Evolutionary conservation across 257 asterid species (phyloP).

Genomic region (Linderniella brevidens): DNA sequence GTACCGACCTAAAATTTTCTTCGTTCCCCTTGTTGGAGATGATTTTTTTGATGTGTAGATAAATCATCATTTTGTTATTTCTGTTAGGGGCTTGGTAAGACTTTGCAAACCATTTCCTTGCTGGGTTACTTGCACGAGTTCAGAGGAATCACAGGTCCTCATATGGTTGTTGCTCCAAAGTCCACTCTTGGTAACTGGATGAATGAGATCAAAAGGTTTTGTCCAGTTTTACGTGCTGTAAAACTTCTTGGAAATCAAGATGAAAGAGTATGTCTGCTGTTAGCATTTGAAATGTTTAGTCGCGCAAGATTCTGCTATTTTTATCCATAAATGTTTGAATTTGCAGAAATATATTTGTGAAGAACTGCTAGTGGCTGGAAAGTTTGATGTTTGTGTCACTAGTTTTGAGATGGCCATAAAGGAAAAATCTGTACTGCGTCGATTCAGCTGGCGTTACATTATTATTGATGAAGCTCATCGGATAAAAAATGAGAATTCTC

Average conservation of each 20-base stretch:
- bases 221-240: slow-evolving; percentile 84
- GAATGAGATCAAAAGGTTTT: slow-evolving; percentile 94
- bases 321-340: slow-evolving; percentile 7
- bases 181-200: slow-evolving; percentile 99
- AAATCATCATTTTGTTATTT: slow-evolving; percentile 8
- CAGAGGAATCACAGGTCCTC: slow-evolving; percentile 97
- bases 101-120: slow-evolving; percentile 94
- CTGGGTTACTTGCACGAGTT: slow-evolving; percentile 85
- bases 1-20: slow-evolving; percentile 17
- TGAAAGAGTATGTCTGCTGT: slow-evolving; percentile 55
- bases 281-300: not conserved
- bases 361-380: slow-evolving; percentile 90
- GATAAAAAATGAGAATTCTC: slow-evolving; percentile 90
- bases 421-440: slow-evolving; percentile 72
- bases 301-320: no score
- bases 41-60: not conserved
- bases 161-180: slow-evolving; percentile 98
- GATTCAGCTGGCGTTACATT: slow-evolving; percentile 94
- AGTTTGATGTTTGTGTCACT: slow-evolving; percentile 89
- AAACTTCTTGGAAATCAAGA: slow-evolving; percentile 96
- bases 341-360: slow-evolving; percentile 72
- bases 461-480: slow-evolving; percentile 97
- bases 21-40: slow-evolving; percentile 5
- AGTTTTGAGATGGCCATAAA: slow-evolving; percentile 98
- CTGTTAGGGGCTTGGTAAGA: slow-evolving; percentile 83